phyloP scores from a whole-genome alignment of 805 yeast species.

The Candida silvicultrix region DNA sequence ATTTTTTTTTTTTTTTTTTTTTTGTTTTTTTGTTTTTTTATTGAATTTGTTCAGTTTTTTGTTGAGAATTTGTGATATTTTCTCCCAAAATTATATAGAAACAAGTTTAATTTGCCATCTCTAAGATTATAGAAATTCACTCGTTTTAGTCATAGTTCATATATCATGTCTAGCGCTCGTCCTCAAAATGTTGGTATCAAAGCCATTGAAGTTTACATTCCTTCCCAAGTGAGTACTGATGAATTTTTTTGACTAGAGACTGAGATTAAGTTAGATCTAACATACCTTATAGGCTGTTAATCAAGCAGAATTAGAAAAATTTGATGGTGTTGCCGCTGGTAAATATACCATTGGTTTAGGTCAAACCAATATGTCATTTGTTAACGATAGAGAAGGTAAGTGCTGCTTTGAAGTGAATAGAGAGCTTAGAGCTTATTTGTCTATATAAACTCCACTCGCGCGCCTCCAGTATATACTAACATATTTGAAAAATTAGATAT shows the following conservation, averaged over 20 bases:
- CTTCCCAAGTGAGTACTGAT: conserved; percentile 50
- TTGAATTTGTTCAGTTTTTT: neutral
- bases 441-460: no score
- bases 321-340: conserved; percentile 84
- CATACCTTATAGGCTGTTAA: conserved; percentile 49
- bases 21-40: neutral
- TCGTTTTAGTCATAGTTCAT: neutral
- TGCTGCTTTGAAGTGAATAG: no score
- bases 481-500: no score
- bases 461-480: no score
- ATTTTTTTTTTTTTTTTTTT: no score
- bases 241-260: no score
- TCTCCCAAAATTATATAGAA: no score
- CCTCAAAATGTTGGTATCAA: conserved; percentile 93
- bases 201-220: conserved; percentile 90
- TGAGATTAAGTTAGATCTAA: no score
- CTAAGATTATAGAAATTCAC: neutral
- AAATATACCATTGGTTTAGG: conserved; percentile 98
- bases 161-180: conserved; percentile 15
- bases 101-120: neutral
- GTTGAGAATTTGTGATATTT: neutral
- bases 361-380: conserved; percentile 96
- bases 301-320: conserved; percentile 82
- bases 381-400: conserved; percentile 78
- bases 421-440: no score